Base-by-base conservation (phyloP, 176 grass and related monocot species). In the Oryza australiensis region DNA sequence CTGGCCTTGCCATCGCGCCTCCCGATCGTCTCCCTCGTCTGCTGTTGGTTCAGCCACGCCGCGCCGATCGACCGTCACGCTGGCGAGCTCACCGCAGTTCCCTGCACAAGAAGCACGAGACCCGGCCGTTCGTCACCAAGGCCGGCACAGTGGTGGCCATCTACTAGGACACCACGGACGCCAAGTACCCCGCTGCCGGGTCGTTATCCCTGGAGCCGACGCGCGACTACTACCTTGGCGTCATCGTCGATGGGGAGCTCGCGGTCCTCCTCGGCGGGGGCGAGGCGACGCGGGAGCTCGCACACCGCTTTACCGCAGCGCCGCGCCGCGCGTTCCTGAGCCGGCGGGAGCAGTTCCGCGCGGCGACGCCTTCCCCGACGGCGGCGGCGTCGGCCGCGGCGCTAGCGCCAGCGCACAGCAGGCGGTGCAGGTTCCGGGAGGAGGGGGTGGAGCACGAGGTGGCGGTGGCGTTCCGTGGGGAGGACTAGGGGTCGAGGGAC, bases 371-470 rank as follows among this genome's bases (percentile, higher is more conserved):
- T 0, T 7, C 26, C 0, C 1, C 30, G 38, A 9, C 38, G 8
- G 5, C n/a, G n/a, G n/a, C n/a, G n/a, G n/a, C 64, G 14, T n/a
- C n/a, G n/a, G n/a, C n/a, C n/a, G 3, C 40, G 14, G 6, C 67
- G 1, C n/a, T n/a, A n/a, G 11, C 3, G 75, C 60, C 81, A 18
- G 51, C 67, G 13, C 88, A 94, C 80, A 81, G 88, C 43, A 98
- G 92, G 55, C 87, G 64, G 74, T 87, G 92, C 72, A 18, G 75
- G 66, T 92, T 98, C 81, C 88, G 81, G 32, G 92, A 91, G 45
- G 88, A 72, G 43, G 95, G 92, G 5, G 80, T 5, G 22, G 90
- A 93, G 74, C 95, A 98, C 77, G 92, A 89, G 74, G 91, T 98
- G 29, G 74, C 73, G 62, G 94, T 98, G 65, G 16, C 66, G 26